Conservation (phyloP, 2,329 filamentous ascomycete species). For the Aspergillus spinulosporus region DNA sequence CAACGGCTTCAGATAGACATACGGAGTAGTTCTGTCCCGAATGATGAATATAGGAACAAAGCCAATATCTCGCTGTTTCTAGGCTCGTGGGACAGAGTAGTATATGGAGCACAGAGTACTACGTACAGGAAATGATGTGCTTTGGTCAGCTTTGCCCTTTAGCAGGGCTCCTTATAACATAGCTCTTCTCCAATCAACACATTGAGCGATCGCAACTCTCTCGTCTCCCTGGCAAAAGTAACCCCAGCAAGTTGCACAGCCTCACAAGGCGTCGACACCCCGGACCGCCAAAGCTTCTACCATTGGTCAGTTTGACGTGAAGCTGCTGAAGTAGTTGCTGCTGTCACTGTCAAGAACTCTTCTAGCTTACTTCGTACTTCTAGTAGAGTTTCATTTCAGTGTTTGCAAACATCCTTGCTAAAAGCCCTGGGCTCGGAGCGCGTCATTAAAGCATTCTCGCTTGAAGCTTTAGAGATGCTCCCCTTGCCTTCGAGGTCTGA, state of each 20-base stretch:
- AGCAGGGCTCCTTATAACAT: not conserved
- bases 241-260: constrained; percentile 4
- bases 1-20: not conserved
- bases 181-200: not conserved
- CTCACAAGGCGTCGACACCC: constrained; percentile 2
- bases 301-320: not conserved
- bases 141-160: not conserved
- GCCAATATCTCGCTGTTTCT: not conserved
- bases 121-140: not conserved
- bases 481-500: not conserved
- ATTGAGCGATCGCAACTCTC: not conserved
- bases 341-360: constrained; percentile 7
- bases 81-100: too few species aligned
- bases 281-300: not conserved
- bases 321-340: not conserved
- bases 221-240: not conserved
- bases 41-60: too few species aligned
- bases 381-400: constrained; percentile 10
- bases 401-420: constrained; percentile 12
- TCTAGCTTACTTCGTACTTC: not conserved
- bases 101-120: not conserved
- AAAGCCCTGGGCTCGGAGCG: not conserved
- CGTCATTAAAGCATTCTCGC: not conserved
- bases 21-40: too few species aligned
- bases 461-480: not conserved